Conservation (phyloP, 805 yeast species). For the Kodamaea leandrae region DNA sequence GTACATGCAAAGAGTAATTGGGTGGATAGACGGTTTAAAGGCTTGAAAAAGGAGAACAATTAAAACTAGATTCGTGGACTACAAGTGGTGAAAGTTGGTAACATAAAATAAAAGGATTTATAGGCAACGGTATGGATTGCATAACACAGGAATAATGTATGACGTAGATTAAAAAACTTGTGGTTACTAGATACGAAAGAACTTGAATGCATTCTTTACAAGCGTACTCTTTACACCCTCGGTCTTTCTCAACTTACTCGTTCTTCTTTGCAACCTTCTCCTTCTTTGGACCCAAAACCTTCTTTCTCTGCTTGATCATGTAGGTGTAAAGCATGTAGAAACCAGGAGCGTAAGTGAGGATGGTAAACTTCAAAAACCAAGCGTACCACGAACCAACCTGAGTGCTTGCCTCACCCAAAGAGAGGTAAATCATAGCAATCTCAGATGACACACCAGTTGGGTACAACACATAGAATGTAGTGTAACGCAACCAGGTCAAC, state of each 20-base stretch:
- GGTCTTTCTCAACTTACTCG: no score
- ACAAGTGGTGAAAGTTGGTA: no score
- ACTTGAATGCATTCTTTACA: not conserved
- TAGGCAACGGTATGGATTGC: no score
- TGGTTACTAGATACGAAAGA: not conserved
- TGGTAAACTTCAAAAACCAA: slow-evolving; percentile 51
- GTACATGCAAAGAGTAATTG: slow-evolving; percentile 28
- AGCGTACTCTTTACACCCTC: not conserved
- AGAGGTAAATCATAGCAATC: slow-evolving; percentile 61
- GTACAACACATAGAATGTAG: slow-evolving; percentile 75
- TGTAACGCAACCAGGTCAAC: slow-evolving; percentile 76
- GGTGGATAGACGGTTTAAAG: slow-evolving; percentile 27
- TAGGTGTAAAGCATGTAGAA: slow-evolving; percentile 79
- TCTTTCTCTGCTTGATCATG: slow-evolving; percentile 85
- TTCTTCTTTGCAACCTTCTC: slow-evolving; percentile 12
- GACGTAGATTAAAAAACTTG: not conserved
- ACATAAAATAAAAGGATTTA: no score
- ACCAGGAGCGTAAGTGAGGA: slow-evolving; percentile 80
- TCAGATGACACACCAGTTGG: slow-evolving; percentile 94
- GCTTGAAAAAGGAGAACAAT: not conserved
- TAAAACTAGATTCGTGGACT: no score
- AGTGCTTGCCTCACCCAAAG: slow-evolving; percentile 66
- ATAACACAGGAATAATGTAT: no score
- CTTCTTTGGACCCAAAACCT: slow-evolving; percentile 50
- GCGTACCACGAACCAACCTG: slow-evolving; percentile 52